Conservation (phyloP, 805 yeast genomes). For the Tetrapisispora nanseiensis region DNA sequence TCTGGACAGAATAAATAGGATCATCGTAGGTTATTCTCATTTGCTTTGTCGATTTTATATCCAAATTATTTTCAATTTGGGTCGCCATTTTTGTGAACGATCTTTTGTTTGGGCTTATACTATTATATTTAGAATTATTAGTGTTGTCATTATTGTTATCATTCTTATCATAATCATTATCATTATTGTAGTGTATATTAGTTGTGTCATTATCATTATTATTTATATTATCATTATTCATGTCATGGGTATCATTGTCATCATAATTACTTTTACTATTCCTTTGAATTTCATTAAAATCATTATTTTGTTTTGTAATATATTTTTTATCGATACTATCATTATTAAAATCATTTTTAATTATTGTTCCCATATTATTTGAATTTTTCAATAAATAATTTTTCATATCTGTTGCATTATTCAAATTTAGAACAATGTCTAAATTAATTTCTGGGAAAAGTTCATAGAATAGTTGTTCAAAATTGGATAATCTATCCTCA, state of each 20-base stretch:
- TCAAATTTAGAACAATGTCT: conserved; percentile 27
- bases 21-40: not conserved
- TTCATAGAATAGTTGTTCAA: conserved; percentile 37
- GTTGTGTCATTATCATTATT: not conserved
- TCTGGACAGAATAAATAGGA: not conserved
- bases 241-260: not conserved
- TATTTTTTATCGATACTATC: not conserved
- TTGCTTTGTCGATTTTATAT: not conserved
- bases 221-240: not conserved
- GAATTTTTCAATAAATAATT: not conserved
- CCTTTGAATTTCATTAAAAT: not conserved
- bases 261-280: not conserved
- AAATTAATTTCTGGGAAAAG: conserved; percentile 39
- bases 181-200: not conserved
- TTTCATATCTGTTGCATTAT: conserved; percentile 6
- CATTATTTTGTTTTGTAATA: not conserved
- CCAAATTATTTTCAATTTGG: no score
- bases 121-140: no score
- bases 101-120: no score
- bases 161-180: not conserved
- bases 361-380: not conserved
- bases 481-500: conserved; percentile 43
- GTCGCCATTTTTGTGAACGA: no score
- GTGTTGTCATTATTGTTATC: not conserved
- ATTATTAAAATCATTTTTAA: not conserved